These are phyloP conservation scores for Sanguinoderma infundibulare DNA, from an alignment of 1,284 basidiomycete species.

Conservation along the genomic window DNA sequence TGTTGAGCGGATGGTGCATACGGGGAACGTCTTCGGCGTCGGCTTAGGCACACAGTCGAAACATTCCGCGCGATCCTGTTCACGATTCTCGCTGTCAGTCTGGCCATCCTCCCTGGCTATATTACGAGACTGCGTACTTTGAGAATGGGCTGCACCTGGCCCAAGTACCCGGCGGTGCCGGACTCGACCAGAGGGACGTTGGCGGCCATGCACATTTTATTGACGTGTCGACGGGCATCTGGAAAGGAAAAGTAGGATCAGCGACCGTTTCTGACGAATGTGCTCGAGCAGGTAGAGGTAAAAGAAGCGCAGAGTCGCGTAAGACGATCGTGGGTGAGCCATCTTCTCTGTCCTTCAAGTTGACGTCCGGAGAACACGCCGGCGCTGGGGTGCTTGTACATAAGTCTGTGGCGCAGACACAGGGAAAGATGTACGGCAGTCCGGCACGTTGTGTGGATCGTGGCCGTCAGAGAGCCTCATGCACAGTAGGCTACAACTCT, in stretches of 20 bases:
- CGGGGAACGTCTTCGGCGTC: slow-evolving; percentile 93
- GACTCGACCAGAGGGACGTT: slow-evolving; percentile 93
- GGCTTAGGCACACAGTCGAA: slow-evolving; percentile 93
- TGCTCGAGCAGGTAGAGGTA: not conserved
- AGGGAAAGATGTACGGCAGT: not conserved
- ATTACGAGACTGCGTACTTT: slow-evolving; percentile 49
- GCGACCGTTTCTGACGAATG: not conserved
- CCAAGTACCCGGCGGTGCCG: slow-evolving; percentile 95
- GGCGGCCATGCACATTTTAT: slow-evolving; percentile 96
- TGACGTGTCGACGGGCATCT: slow-evolving; percentile 94
- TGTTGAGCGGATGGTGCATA: slow-evolving; percentile 98
- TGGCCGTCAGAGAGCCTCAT: not conserved
- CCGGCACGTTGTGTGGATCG: not conserved
- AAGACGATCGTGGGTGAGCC: no score
- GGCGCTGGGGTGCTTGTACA: not conserved
- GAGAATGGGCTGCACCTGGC: slow-evolving; percentile 79
- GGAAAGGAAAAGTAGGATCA: not conserved
- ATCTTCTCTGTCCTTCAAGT: not conserved
- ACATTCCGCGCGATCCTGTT: slow-evolving; percentile 84
- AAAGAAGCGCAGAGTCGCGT: not conserved
- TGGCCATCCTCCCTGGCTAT: not conserved
- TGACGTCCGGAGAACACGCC: not conserved
- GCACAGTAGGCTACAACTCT: no score
- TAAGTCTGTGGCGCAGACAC: not conserved
- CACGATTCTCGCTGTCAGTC: not conserved